Evolutionary conservation across 208 protist species (phyloP).

Genomic region (Leishmania arabica): DNA sequence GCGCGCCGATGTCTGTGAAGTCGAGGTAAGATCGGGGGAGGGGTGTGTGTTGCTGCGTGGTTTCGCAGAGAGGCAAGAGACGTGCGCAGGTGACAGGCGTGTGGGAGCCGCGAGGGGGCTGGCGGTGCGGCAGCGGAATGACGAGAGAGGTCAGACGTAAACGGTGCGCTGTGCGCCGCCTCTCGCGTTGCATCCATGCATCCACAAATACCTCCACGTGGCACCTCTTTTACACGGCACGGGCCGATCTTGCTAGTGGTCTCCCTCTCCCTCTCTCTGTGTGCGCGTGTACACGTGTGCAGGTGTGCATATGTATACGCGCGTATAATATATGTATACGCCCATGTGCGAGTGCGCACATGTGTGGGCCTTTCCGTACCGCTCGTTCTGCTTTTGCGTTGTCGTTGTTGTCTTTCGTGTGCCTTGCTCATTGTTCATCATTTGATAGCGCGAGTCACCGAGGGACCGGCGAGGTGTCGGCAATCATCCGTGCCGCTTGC

Average conservation of each 20-base stretch:
- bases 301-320: not conserved
- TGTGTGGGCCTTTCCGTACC: not conserved
- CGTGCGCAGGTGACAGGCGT: not conserved
- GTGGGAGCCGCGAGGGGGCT: not conserved
- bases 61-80: not conserved
- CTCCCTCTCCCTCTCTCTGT: not conserved
- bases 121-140: not conserved
- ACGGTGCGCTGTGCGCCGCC: not conserved
- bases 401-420: not conserved
- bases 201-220: not conserved
- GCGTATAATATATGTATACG: no score
- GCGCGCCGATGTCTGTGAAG: not conserved
- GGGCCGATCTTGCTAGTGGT: not conserved
- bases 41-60: not conserved
- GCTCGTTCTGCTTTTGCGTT: not conserved
- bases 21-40: not conserved
- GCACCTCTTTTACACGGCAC: not conserved
- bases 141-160: not conserved
- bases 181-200: not conserved
- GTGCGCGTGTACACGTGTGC: not conserved
- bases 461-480: not conserved
- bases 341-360: no score
- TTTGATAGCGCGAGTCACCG: not conserved
- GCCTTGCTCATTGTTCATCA: no score
- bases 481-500: not conserved